Conservation (phyloP, 2,329 filamentous ascomycete species). For the Rutstroemia sp. region DNA sequence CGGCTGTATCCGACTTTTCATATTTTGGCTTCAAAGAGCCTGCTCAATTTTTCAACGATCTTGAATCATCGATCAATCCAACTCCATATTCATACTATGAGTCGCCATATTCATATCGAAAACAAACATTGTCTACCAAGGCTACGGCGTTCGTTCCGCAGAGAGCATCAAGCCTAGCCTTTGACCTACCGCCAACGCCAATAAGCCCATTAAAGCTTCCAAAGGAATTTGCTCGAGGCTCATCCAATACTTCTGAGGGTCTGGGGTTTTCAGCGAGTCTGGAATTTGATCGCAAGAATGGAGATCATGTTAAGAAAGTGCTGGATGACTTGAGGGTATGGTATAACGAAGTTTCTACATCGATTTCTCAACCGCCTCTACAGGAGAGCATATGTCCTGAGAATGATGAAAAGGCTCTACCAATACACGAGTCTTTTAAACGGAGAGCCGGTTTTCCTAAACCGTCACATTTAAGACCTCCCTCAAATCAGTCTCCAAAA, state of each 20-base stretch:
- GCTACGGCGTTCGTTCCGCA: not conserved
- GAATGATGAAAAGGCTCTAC: not conserved
- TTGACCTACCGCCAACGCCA: not conserved
- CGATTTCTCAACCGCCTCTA: slow-evolving; percentile 1
- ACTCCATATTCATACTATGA: not conserved
- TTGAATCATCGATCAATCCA: not conserved
- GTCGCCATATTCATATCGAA: not conserved
- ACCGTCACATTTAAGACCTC: not conserved
- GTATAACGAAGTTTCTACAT: slow-evolving; percentile 4
- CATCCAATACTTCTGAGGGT: not conserved
- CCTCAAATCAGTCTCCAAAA: not conserved
- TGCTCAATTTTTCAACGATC: not conserved
- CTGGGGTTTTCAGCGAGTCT: not conserved
- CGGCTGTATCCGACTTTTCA: not conserved
- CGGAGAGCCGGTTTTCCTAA: not conserved
- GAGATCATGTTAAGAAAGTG: slow-evolving; percentile 6
- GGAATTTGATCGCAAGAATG: not conserved
- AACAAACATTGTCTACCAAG: not conserved
- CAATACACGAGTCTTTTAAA: not conserved
- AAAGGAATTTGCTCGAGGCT: not conserved
- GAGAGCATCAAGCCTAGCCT: slow-evolving; percentile 4
- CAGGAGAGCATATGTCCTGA: not conserved
- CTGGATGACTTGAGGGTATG: slow-evolving; percentile 3
- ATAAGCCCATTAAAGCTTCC: not conserved
- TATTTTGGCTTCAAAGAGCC: not conserved